Conservation (phyloP, 1,284 basidiomycete genomes). For the Leucoagaricus sp. region DNA sequence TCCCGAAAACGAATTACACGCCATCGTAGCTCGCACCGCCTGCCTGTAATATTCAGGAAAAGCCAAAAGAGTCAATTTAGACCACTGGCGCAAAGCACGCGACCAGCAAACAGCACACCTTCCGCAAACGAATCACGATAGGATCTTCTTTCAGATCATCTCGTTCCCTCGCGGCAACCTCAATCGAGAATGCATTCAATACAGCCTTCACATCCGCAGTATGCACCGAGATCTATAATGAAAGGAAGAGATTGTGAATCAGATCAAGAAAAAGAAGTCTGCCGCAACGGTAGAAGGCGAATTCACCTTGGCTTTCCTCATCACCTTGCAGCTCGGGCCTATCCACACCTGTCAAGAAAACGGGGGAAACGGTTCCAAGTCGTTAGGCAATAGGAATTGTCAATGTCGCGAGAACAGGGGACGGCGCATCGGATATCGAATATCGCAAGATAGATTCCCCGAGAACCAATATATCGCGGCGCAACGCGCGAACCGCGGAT, state of each 20-base stretch:
- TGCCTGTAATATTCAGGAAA: constrained; percentile 46
- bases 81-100: background rate
- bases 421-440: background rate
- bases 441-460: background rate
- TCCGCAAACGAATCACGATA: constrained; percentile 70
- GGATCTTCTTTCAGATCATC: constrained; percentile 84
- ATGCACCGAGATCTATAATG: constrained; percentile 81
- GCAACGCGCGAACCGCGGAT: constrained; percentile 18
- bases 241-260: constrained; percentile 13
- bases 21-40: constrained; percentile 84
- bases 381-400: background rate
- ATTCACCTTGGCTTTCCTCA: constrained; percentile 87
- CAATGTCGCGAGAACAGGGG: background rate
- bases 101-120: constrained; percentile 46
- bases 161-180: constrained; percentile 79
- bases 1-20: constrained; percentile 44
- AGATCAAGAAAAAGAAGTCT: constrained; percentile 25
- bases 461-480: background rate
- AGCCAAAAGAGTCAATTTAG: constrained; percentile 12
- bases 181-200: constrained; percentile 80
- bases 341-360: constrained; percentile 65
- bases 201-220: constrained; percentile 82
- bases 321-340: constrained; percentile 81
- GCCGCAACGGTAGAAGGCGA: constrained; percentile 3
- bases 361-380: constrained; percentile 11